A percentile compares a stretch with the other conserved stretches of the same genome.
Evolutionary conservation across 805 yeast species (phyloP).

Genomic region (Clavispora carvajalis): DNA sequence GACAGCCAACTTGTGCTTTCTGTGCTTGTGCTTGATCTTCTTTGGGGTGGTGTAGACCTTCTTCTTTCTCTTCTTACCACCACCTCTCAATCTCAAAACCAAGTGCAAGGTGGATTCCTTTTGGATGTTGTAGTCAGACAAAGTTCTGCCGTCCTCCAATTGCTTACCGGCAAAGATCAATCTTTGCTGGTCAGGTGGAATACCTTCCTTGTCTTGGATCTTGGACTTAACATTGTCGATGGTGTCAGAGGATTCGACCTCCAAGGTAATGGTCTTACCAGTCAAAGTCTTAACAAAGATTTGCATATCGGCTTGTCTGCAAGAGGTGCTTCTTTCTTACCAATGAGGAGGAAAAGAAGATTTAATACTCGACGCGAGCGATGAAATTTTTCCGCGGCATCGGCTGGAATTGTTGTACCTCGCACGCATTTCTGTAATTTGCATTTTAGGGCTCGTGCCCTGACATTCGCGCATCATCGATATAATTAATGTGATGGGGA

Average conservation of each 20-base stretch:
- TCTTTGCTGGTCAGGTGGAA: constrained; percentile 99
- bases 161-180: constrained; percentile 99
- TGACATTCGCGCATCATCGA: too few relatives aligned
- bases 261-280: constrained; percentile 98
- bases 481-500: too few relatives aligned
- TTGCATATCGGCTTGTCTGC: constrained; percentile 60
- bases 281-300: constrained; percentile 99
- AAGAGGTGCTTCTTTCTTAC: constrained; percentile 46
- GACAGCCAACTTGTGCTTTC: constrained; percentile 98
- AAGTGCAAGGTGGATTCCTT: constrained; percentile 97
- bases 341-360: constrained; percentile 19
- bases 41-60: constrained; percentile 99
- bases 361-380: neutral
- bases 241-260: constrained; percentile 98
- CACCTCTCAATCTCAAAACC: constrained; percentile 94
- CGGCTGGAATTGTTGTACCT: constrained; percentile 1
- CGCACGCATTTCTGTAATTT: constrained; percentile 2
- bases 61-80: constrained; percentile 98
- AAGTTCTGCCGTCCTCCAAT: constrained; percentile 98
- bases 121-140: constrained; percentile 99
- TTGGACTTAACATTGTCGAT: constrained; percentile 98
- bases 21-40: constrained; percentile 99
- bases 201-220: constrained; percentile 99
- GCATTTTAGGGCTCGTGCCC: constrained; percentile 13
- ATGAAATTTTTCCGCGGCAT: constrained; percentile 6